Conservation (phyloP, 23 red algal genomes). For the Agarophyton chilense region DNA sequence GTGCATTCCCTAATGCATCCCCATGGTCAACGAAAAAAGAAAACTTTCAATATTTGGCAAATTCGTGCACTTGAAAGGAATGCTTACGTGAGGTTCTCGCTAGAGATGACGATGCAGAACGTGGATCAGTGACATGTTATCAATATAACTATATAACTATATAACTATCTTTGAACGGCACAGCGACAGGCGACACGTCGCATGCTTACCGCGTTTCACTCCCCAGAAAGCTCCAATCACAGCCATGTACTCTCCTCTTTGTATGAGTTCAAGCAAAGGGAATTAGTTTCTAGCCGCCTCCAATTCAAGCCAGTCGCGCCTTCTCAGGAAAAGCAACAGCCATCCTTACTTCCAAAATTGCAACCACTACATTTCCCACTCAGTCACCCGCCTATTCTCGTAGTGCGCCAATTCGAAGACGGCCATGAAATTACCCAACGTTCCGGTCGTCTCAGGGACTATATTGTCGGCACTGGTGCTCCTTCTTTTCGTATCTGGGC, state of each 20-base stretch:
- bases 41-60: too few species aligned
- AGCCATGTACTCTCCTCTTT: not conserved
- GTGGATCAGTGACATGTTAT: not conserved
- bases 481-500: not conserved
- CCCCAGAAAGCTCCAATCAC: not conserved
- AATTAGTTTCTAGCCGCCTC: too few species aligned
- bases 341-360: too few species aligned
- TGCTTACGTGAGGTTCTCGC: not conserved
- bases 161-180: not conserved
- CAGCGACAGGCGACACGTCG: not conserved
- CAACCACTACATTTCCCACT: too few species aligned
- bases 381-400: too few species aligned
- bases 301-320: too few species aligned
- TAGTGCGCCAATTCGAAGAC: not conserved
- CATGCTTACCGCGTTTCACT: not conserved
- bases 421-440: constrained; percentile 5
- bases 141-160: too few species aligned
- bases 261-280: not conserved
- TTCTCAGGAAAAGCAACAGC: too few species aligned
- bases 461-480: not conserved
- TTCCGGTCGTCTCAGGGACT: not conserved
- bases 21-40: too few species aligned
- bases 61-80: too few species aligned
- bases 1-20: too few species aligned
- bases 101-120: not conserved